phyloP scores from a whole-genome alignment of 2,329 filamentous ascomycete species.

The Fusarium palustre region DNA sequence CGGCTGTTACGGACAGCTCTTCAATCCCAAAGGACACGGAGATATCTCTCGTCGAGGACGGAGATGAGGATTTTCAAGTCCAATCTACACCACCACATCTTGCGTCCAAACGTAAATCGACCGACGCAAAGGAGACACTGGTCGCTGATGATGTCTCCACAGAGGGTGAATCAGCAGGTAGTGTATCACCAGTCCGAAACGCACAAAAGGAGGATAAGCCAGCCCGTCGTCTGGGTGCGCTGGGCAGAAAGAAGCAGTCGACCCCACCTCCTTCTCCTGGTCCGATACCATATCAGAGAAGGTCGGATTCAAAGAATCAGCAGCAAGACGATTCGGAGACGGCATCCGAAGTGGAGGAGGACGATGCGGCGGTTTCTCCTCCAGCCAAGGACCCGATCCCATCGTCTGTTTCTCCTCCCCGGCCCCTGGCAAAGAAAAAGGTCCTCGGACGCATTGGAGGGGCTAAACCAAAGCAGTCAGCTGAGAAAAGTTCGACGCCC shows the following conservation, averaged over 20 bases:
- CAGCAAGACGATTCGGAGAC: conserved; percentile 54
- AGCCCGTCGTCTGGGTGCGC: conserved; percentile 50
- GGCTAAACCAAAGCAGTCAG: conserved; percentile 35
- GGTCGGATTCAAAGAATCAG: conserved; percentile 2
- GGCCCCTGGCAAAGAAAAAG: conserved; percentile 46
- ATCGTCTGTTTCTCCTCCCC: conserved; percentile 44
- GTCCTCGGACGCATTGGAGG: conserved; percentile 59
- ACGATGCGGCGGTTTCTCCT: conserved; percentile 45
- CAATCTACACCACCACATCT: conserved; percentile 61
- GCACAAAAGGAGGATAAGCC: conserved; percentile 34
- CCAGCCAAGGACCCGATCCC: conserved; percentile 28
- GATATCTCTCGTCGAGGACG: conserved; percentile 48
- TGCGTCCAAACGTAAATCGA: conserved; percentile 44
- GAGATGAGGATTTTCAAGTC: conserved; percentile 65
- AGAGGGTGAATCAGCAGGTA: conserved; percentile 45
- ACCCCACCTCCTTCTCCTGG: conserved; percentile 43
- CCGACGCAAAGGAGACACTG: conserved; percentile 13
- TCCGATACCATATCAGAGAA: no score
- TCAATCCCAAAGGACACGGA: conserved; percentile 34
- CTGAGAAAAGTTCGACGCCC: conserved; percentile 10
- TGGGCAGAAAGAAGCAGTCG: conserved; percentile 52
- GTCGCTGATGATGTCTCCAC: conserved; percentile 49
- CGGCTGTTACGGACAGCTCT: conserved; percentile 15
- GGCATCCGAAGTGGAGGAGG: conserved; percentile 58
- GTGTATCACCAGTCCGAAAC: conserved; percentile 12